These are phyloP conservation scores for Ascochyta koolunga DNA, from an alignment of 2,329 filamentous ascomycete species.

Conservation along the genomic window DNA sequence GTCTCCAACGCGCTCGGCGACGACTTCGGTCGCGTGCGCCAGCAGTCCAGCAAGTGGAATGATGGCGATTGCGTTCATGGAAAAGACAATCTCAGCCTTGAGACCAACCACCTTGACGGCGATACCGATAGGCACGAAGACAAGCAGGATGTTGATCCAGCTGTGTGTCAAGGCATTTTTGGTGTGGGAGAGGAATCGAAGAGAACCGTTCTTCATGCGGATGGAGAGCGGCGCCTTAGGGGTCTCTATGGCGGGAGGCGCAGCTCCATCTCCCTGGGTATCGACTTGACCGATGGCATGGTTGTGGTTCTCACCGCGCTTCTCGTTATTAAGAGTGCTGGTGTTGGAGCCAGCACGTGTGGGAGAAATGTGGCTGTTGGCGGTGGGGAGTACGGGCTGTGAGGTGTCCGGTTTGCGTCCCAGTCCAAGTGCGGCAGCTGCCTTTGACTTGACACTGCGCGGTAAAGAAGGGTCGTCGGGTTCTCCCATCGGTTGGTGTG, in stretches of 20 bases:
- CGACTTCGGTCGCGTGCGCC: conserved; percentile 57
- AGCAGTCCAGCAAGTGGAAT: conserved; percentile 58
- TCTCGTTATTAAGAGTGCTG: conserved; percentile 31
- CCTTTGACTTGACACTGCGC: conserved; percentile 59
- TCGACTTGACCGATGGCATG: conserved; percentile 36
- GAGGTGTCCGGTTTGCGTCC: conserved; percentile 41
- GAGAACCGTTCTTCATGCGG: conserved; percentile 58
- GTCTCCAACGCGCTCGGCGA: conserved; percentile 56
- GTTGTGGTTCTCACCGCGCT: conserved; percentile 20
- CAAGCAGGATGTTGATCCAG: conserved; percentile 77
- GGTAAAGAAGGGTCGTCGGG: conserved; percentile 58
- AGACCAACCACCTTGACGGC: conserved; percentile 58
- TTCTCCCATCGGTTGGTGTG: conserved; percentile 60
- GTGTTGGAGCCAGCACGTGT: conserved; percentile 21
- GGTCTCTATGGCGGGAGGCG: conserved; percentile 59
- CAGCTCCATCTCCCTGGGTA: conserved; percentile 57
- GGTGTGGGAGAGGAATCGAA: conserved; percentile 60
- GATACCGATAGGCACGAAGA: conserved; percentile 82
- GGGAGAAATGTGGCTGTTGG: conserved; percentile 27
- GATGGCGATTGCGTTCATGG: conserved; percentile 59
- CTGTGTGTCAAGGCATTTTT: conserved; percentile 71
- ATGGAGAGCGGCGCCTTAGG: conserved; percentile 53
- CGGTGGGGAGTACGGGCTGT: conserved; percentile 38
- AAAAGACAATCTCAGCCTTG: conserved; percentile 54
- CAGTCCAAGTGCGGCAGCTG: conserved; percentile 54